Conservation (phyloP, 106 monocot species). For the Acorus gramineus region DNA sequence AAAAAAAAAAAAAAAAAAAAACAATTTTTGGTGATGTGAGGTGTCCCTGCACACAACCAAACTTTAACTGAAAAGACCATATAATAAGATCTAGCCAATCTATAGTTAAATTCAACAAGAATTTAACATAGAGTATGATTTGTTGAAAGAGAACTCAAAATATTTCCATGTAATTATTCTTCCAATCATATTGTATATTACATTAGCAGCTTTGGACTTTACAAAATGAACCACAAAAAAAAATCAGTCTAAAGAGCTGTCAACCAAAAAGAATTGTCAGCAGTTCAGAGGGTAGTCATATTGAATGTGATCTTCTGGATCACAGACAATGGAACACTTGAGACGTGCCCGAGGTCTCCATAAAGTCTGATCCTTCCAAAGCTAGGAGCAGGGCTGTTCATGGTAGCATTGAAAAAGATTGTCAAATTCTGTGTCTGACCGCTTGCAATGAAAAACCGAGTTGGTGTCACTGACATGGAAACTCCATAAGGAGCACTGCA, state of each 20-base stretch:
- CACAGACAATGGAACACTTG: constrained; percentile 57
- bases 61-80: too few relatives aligned
- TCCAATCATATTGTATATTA: too few relatives aligned
- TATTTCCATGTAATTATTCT: too few relatives aligned
- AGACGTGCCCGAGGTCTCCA: constrained; percentile 57
- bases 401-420: constrained; percentile 51
- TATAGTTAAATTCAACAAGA: too few relatives aligned
- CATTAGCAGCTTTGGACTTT: not conserved
- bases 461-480: constrained; percentile 48
- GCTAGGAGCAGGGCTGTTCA: constrained; percentile 60
- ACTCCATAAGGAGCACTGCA: constrained; percentile 76
- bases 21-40: too few relatives aligned
- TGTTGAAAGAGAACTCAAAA: too few relatives aligned
- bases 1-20: too few relatives aligned
- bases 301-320: constrained; percentile 50
- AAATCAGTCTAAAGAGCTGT: constrained; percentile 9
- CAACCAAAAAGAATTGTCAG: constrained; percentile 7
- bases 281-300: constrained; percentile 10
- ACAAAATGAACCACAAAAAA: constrained; percentile 18
- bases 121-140: too few relatives aligned
- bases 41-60: too few relatives aligned
- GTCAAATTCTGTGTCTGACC: constrained; percentile 51
- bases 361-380: constrained; percentile 78
- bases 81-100: too few relatives aligned
- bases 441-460: constrained; percentile 39